Percentiles rank a stretch among this genome's conserved stretches.
phyloP scores from a whole-genome alignment of 2,329 filamentous ascomycete species.

The Xylariaceae sp. region DNA sequence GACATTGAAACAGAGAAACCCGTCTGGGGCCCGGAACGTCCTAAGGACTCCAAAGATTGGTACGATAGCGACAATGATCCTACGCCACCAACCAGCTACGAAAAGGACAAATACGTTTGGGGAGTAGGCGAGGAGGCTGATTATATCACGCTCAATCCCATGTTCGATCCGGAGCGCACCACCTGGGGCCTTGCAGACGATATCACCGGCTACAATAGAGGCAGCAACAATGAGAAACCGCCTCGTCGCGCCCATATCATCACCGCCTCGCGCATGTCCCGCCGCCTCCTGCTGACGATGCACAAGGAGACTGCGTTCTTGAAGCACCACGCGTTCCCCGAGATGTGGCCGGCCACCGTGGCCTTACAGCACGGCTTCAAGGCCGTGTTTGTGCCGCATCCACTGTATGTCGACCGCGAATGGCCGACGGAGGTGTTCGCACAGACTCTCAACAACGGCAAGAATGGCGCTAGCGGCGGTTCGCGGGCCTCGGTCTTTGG shows the following conservation, averaged over 20 bases:
- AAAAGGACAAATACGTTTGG: slow-evolving; percentile 80
- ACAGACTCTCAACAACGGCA: slow-evolving; percentile 73
- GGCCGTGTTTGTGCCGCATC: slow-evolving; percentile 57
- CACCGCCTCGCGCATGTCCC: slow-evolving; percentile 78
- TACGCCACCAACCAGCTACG: slow-evolving; percentile 64
- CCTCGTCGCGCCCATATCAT: slow-evolving; percentile 84
- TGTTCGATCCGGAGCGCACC: slow-evolving; percentile 85
- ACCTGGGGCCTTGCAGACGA: slow-evolving; percentile 79
- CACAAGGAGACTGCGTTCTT: slow-evolving; percentile 81
- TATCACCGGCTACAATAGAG: slow-evolving; percentile 77
- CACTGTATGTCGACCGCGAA: slow-evolving; percentile 78
- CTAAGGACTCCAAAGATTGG: slow-evolving; percentile 63
- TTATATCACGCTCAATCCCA: slow-evolving; percentile 83
- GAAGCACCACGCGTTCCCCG: slow-evolving; percentile 87
- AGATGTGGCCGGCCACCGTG: slow-evolving; percentile 91
- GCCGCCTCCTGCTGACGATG: slow-evolving; percentile 77
- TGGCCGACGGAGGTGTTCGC: slow-evolving; percentile 81
- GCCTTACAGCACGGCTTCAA: slow-evolving; percentile 67
- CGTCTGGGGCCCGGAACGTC: slow-evolving; percentile 81
- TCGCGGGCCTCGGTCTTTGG: slow-evolving; percentile 70
- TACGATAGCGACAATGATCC: slow-evolving; percentile 71
- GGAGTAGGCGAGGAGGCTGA: slow-evolving; percentile 88
- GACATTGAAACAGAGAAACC: slow-evolving; percentile 49
- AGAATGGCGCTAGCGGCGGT: slow-evolving; percentile 71
- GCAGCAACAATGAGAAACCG: slow-evolving; percentile 56